These are phyloP conservation scores for Fusarium sp. DNA, from an alignment of 2,329 filamentous ascomycete genomes.

Conservation along the genomic window DNA sequence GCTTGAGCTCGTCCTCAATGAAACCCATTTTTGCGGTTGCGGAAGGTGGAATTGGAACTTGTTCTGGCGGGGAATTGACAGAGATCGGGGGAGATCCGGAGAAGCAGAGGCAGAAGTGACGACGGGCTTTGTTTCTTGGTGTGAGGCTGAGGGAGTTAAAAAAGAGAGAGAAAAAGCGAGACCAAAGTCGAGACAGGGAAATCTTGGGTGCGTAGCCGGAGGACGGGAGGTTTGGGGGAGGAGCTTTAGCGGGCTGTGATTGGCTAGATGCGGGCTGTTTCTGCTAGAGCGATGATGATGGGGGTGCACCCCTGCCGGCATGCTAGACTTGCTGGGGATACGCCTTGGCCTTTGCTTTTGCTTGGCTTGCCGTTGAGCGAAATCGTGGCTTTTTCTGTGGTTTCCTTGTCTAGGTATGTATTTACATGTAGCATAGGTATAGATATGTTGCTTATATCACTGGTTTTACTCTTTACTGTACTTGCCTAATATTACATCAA, in stretches of 20 bases:
- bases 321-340: constrained; percentile 38
- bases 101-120: constrained; percentile 26
- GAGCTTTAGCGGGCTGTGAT: constrained; percentile 46
- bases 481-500: too few species aligned
- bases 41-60: constrained; percentile 37
- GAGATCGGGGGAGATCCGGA: constrained; percentile 28
- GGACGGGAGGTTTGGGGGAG: constrained; percentile 50
- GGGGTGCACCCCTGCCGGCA: constrained; percentile 33
- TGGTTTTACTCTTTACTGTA: too few species aligned
- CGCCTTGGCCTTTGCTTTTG: constrained; percentile 21
- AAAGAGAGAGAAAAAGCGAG: constrained; percentile 39
- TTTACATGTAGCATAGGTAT: too few species aligned
- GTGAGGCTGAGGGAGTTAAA: constrained; percentile 28
- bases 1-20: constrained; percentile 86
- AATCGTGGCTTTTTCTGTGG: constrained; percentile 37
- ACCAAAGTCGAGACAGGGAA: constrained; percentile 47
- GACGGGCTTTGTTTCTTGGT: constrained; percentile 27
- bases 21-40: constrained; percentile 80
- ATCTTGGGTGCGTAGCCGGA: constrained; percentile 52
- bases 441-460: too few species aligned
- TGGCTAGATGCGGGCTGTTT: constrained; percentile 36
- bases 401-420: too few species aligned
- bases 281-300: constrained; percentile 41
- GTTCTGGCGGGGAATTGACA: constrained; percentile 37
- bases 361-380: constrained; percentile 4